Percentiles rank a stretch among this genome's conserved stretches.
Evolutionary conservation across 345 rosid genomes (phyloP).

Genomic region (Gossypium arboreum): DNA sequence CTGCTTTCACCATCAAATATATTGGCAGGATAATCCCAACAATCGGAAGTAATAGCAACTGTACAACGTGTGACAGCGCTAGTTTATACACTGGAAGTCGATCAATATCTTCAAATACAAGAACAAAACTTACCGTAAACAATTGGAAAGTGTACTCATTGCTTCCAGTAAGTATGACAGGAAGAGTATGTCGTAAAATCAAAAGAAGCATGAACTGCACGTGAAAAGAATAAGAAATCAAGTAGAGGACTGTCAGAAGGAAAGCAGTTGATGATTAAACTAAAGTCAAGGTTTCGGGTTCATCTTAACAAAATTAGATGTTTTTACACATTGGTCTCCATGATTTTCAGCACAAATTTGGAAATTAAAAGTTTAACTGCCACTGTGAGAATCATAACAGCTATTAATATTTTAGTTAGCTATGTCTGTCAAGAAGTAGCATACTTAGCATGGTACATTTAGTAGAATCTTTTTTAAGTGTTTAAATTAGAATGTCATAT

Average conservation of each 20-base stretch:
- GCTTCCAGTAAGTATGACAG: slow-evolving; percentile 44
- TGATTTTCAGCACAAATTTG: not conserved
- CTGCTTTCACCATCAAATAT: slow-evolving; percentile 50
- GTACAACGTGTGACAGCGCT: slow-evolving; percentile 14
- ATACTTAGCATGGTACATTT: not conserved
- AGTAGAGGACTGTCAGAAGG: not conserved
- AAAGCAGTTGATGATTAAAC: not conserved
- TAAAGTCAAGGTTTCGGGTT: not conserved
- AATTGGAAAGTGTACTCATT: slow-evolving; percentile 47
- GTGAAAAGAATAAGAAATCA: slow-evolving; percentile 7
- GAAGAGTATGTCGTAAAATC: slow-evolving; percentile 71
- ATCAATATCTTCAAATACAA: not conserved
- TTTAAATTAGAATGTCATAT: not conserved
- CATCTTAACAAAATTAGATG: not conserved
- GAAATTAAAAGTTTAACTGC: not conserved
- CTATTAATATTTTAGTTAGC: not conserved
- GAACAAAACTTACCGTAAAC: slow-evolving; percentile 45
- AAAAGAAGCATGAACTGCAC: slow-evolving; percentile 66
- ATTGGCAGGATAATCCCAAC: slow-evolving; percentile 70
- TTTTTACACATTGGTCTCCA: not conserved
- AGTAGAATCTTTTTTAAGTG: not conserved
- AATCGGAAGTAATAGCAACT: slow-evolving; percentile 57
- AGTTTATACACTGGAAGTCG: not conserved
- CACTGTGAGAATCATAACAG: not conserved
- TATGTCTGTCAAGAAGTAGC: not conserved